Evolutionary conservation across 1,284 basidiomycete species (phyloP), one percentile per base, ranked within the genome.

Genomic region (Apiotrichum montevideense): DNA sequence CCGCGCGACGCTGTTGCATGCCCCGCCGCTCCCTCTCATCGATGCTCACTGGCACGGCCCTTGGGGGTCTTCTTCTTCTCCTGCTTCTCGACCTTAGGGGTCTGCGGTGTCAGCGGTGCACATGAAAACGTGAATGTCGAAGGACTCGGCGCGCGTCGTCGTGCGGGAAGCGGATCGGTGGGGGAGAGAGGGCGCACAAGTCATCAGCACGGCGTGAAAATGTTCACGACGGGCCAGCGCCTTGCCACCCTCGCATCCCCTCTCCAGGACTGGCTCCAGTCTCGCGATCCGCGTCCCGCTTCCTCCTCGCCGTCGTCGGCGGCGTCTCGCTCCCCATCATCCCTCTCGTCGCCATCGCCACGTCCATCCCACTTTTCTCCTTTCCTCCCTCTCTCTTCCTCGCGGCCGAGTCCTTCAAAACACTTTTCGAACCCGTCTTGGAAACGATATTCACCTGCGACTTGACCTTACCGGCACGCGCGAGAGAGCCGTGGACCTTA

Each of bases 381-480:
- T 43, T 15, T 39, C 37, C 4, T 34, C 47, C 35, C 10, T 2
- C 43, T 39, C 35, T 34, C 15, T 34, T 37, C 34, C 21, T 21
- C 21, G 21, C 15, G 49, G 35, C 21, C n/a, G 10, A 29, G 15
- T 48, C 51, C 6, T 35, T 46, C 2, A 54, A 11, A 15, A 52
- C 35, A 13, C 15, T 41, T 56, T 39, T 39, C 37, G 7, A 7
- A 39, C 13, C 13, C 37, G 37, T 39, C 37, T 13, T 39, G 39
- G 46, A 21, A 35, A 35, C 13, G 48, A 55, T 55, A 68, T 68
- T 66, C 64, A 75, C 73, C 81, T 96, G 92, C 72, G 88, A 90
- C 83, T 91, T 96, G 85, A 98, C 94, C 87, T 98, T 97, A 80
- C 93, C 94, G 80, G 93, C 94, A 86, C 95, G 94, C 80, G 94